phyloP scores from a whole-genome alignment of 83 land plant genomes.

The Picea engelmannii region DNA sequence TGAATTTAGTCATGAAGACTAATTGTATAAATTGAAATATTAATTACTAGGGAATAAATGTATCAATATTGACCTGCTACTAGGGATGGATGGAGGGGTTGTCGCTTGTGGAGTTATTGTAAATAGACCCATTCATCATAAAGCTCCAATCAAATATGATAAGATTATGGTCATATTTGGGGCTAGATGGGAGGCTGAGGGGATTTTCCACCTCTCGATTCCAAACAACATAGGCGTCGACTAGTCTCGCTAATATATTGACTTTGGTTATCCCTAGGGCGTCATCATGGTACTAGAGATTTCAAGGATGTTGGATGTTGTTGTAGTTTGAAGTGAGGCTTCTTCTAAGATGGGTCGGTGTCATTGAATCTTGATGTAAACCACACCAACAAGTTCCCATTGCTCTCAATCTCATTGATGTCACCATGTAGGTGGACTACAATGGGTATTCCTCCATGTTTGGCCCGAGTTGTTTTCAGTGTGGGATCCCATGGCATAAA shows the following conservation, averaged over 20 bases:
- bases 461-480: conserved; percentile 20
- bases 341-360: conserved; percentile 24
- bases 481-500: conserved; percentile 17
- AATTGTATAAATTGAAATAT: background rate
- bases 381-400: conserved; percentile 22
- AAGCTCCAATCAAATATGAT: conserved; percentile 68
- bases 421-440: conserved; percentile 28
- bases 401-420: conserved; percentile 16
- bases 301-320: too few species aligned
- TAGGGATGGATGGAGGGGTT: conserved; percentile 85
- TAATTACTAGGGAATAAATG: too few species aligned
- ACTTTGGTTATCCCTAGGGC: too few species aligned
- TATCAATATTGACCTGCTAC: conserved; percentile 42
- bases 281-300: too few species aligned
- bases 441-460: conserved; percentile 20
- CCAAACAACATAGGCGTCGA: too few species aligned
- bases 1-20: background rate
- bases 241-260: too few species aligned
- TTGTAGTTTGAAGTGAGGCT: background rate
- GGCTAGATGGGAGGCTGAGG: conserved; percentile 18
- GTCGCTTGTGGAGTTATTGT: conserved; percentile 66
- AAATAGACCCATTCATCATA: conserved; percentile 59
- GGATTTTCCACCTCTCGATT: background rate
- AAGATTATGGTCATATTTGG: conserved; percentile 51
- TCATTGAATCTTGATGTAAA: conserved; percentile 17